A percentile compares a stretch with the other conserved stretches of the same genome.
Evolutionary conservation across 495 filamentous ascomycete species (phyloP).

Genomic region (Hypoxylon cercidicola): DNA sequence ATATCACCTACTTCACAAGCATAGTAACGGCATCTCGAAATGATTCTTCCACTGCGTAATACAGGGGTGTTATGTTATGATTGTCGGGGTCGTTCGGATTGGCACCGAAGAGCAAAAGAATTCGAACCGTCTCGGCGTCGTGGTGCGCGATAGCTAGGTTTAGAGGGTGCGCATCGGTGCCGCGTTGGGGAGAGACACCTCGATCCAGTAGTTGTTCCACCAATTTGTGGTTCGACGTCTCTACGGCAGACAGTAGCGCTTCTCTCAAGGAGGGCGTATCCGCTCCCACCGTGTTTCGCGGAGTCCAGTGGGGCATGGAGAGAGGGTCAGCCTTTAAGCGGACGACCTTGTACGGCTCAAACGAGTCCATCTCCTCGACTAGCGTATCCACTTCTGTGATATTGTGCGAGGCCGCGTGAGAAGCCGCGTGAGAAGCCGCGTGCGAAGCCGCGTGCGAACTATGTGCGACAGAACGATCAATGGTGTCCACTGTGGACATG

Average conservation of each 20-base stretch:
- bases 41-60: slow-evolving; percentile 53
- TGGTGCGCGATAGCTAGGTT: slow-evolving; percentile 55
- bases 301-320: slow-evolving; percentile 51
- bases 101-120: slow-evolving; percentile 61
- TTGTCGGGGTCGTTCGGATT: slow-evolving; percentile 57
- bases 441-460: no score
- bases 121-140: slow-evolving; percentile 58
- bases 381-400: slow-evolving; percentile 44
- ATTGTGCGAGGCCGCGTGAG: slow-evolving; percentile 28
- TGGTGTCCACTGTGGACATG: slow-evolving; percentile 22
- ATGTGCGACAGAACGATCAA: slow-evolving; percentile 31
- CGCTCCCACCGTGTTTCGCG: slow-evolving; percentile 47
- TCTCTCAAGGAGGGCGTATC: slow-evolving; percentile 47
- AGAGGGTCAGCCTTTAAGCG: slow-evolving; percentile 48
- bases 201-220: slow-evolving; percentile 63
- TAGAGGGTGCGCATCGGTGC: slow-evolving; percentile 50
- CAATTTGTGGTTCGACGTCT: slow-evolving; percentile 55
- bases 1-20: slow-evolving; percentile 51
- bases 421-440: no score
- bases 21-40: slow-evolving; percentile 57
- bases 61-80: slow-evolving; percentile 55
- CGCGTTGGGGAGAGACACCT: slow-evolving; percentile 59
- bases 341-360: slow-evolving; percentile 49
- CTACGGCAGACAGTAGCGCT: slow-evolving; percentile 50
- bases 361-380: slow-evolving; percentile 40